Conservation (phyloP, 257 asterid genomes). For the Buddleja alternifolia region DNA sequence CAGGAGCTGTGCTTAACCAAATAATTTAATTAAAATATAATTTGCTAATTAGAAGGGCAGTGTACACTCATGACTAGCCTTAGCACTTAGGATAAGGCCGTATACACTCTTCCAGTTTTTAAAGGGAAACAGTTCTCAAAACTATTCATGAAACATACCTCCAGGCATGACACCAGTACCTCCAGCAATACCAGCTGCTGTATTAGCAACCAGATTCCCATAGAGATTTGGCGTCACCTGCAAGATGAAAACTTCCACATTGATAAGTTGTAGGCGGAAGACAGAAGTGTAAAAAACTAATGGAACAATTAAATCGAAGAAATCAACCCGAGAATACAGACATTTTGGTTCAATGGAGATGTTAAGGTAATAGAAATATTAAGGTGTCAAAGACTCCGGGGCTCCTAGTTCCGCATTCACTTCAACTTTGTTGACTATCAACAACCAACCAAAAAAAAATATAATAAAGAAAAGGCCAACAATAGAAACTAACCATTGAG, state of each 20-base stretch:
- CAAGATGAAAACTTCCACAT: constrained; percentile 22
- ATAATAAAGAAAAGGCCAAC: background rate
- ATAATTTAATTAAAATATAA: background rate
- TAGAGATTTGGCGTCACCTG: constrained; percentile 98
- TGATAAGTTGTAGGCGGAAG: constrained; percentile 15
- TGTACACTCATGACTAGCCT: background rate
- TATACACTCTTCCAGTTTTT: background rate
- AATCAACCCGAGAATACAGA: constrained; percentile 9
- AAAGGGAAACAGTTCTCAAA: constrained; percentile 5
- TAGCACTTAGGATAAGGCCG: background rate
- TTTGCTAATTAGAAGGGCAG: background rate
- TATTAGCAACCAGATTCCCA: constrained; percentile 87
- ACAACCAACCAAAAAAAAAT: background rate
- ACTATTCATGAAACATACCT: constrained; percentile 48
- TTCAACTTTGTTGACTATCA: background rate
- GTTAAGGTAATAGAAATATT: background rate
- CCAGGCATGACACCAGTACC: constrained; percentile 99
- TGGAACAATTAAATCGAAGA: background rate
- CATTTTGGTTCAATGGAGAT: background rate
- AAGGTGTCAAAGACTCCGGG: background rate
- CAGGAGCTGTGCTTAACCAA: background rate
- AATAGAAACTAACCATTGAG: too few species aligned
- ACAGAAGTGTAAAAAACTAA: background rate
- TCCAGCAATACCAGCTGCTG: constrained; percentile 99
- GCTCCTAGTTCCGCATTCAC: background rate